Percentiles rank a stretch among this genome's conserved stretches.
phyloP scores from a whole-genome alignment of 1,284 basidiomycete species.

The Cystobasidium sp. region DNA sequence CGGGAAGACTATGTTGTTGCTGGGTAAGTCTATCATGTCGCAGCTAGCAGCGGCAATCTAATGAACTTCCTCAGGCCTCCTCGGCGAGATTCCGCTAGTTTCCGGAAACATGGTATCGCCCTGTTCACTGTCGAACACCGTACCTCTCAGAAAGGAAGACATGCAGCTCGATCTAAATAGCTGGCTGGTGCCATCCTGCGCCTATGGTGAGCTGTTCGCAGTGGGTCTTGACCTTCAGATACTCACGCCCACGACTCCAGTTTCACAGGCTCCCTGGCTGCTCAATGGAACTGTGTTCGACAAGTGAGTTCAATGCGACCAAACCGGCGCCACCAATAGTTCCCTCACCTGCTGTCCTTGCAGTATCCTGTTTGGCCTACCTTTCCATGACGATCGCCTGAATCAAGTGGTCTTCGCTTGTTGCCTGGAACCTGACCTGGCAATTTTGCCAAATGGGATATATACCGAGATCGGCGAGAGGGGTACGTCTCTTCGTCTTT shows the following conservation, averaged over 20 bases:
- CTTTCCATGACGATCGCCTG: constrained; percentile 77
- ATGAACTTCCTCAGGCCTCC: constrained; percentile 25
- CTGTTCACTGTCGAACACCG: background rate
- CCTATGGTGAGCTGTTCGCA: constrained; percentile 56
- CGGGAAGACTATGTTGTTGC: constrained; percentile 48
- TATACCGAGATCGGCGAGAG: constrained; percentile 64
- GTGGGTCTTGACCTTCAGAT: constrained; percentile 61
- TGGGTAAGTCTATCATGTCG: background rate
- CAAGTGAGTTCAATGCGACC: constrained; percentile 59
- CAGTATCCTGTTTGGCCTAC: constrained; percentile 85
- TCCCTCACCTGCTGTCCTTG: constrained; percentile 79
- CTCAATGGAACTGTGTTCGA: constrained; percentile 90
- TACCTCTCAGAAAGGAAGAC: background rate
- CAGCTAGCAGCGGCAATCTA: background rate
- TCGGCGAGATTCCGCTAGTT: constrained; percentile 71
- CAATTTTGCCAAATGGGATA: too few species aligned
- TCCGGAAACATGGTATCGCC: constrained; percentile 67
- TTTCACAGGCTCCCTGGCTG: constrained; percentile 79
- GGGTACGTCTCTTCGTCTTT: constrained; percentile 75
- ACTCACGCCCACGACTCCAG: constrained; percentile 77
- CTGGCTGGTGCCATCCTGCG: constrained; percentile 65
- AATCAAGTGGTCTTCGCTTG: constrained; percentile 74
- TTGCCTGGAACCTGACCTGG: constrained; percentile 77
- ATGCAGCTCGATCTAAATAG: background rate
- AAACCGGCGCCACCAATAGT: constrained; percentile 56